These are phyloP conservation scores for Yamadazyma oceani DNA, from an alignment of 1,139 yeast species.

Conservation along the genomic window DNA sequence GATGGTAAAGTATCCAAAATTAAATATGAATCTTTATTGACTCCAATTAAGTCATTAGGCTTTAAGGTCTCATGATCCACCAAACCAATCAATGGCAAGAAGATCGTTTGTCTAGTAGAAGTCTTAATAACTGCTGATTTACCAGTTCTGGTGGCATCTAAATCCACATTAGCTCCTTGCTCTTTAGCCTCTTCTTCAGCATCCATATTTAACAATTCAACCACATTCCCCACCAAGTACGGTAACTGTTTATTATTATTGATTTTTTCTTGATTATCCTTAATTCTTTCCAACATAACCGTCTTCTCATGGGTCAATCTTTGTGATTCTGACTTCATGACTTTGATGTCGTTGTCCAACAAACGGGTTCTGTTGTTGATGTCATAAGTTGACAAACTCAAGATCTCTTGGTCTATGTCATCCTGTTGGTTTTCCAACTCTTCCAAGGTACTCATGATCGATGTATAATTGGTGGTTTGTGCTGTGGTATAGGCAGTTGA, in stretches of 20 bases:
- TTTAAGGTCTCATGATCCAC: conserved; percentile 86
- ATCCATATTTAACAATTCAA: conserved; percentile 85
- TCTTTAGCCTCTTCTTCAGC: conserved; percentile 85
- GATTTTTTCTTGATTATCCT: conserved; percentile 95
- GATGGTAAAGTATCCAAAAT: conserved; percentile 94
- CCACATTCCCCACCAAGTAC: conserved; percentile 95
- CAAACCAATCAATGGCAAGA: conserved; percentile 90
- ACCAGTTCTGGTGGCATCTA: conserved; percentile 91
- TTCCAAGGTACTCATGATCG: conserved; percentile 64
- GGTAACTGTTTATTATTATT: conserved; percentile 95
- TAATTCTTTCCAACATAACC: conserved; percentile 89
- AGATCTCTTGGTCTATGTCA: conserved; percentile 77
- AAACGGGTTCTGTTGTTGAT: conserved; percentile 82
- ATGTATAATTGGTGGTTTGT: neutral
- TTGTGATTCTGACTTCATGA: conserved; percentile 90
- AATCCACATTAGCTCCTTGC: conserved; percentile 94
- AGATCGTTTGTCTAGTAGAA: conserved; percentile 95
- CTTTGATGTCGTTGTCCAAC: conserved; percentile 92
- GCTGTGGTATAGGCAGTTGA: too few species aligned
- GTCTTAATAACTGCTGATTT: conserved; percentile 98
- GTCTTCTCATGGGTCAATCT: conserved; percentile 89
- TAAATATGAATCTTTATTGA: conserved; percentile 92
- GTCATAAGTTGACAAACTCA: conserved; percentile 76
- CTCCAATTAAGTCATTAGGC: conserved; percentile 97
- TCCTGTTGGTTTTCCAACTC: conserved; percentile 57